Conservation (phyloP, 352 stramenopile species). For the Pythium plurisporium region DNA sequence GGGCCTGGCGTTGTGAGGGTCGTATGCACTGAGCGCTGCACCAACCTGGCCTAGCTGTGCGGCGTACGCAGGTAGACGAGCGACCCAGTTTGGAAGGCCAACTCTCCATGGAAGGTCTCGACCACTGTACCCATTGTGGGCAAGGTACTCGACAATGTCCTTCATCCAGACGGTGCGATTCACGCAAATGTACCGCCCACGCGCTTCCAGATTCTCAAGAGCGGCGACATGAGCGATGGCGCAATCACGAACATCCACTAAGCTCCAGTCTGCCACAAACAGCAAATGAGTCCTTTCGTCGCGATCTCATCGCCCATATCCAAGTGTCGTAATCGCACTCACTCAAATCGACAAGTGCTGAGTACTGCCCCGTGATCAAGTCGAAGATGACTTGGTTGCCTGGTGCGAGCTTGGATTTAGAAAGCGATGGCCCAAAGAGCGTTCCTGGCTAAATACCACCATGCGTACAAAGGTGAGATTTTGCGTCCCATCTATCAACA, state of each 20-base stretch:
- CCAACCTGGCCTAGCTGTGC: constrained; percentile 84
- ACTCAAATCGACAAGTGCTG: constrained; percentile 83
- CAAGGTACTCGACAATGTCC: constrained; percentile 82
- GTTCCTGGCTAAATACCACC: constrained; percentile 74
- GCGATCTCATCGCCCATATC: too few relatives aligned
- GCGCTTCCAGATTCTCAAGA: constrained; percentile 79
- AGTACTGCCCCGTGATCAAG: constrained; percentile 83
- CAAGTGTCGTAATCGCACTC: too few relatives aligned
- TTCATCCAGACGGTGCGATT: constrained; percentile 86
- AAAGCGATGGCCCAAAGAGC: constrained; percentile 76
- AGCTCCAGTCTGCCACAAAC: constrained; percentile 57
- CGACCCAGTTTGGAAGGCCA: constrained; percentile 79
- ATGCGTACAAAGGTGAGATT: not conserved
- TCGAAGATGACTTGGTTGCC: constrained; percentile 88
- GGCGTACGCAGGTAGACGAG: constrained; percentile 77
- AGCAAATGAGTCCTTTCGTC: too few relatives aligned
- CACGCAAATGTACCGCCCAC: constrained; percentile 83
- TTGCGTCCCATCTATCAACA: too few relatives aligned
- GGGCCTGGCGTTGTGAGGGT: constrained; percentile 43
- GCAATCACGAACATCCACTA: constrained; percentile 85
- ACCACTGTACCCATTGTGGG: constrained; percentile 81
- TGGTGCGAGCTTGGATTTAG: constrained; percentile 75
- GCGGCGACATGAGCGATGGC: constrained; percentile 74
- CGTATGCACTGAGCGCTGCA: constrained; percentile 60
- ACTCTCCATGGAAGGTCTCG: constrained; percentile 81